Evolutionary conservation across 73 alveolate genomes (phyloP).

Genomic region (Uronychia setigera): DNA sequence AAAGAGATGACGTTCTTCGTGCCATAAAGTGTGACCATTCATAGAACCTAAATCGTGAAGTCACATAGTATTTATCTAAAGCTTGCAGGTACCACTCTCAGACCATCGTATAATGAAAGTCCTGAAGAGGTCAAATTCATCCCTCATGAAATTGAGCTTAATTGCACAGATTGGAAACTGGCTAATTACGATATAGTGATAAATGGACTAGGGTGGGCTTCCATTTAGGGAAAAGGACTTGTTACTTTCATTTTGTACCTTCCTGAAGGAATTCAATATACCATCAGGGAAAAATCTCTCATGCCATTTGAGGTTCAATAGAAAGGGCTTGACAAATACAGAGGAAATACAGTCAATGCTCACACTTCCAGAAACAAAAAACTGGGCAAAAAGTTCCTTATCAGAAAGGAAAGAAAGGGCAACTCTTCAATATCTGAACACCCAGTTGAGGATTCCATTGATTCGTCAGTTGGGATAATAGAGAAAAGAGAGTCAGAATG

Average conservation of each 20-base stretch:
- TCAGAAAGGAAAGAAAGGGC: constrained; percentile 1
- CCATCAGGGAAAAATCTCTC: constrained; percentile 45
- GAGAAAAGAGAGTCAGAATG: no score
- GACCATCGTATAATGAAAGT: constrained; percentile 56
- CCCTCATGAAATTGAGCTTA: constrained; percentile 41
- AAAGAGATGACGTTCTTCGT: constrained; percentile 56
- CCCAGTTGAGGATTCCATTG: no score
- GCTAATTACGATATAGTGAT: constrained; percentile 65
- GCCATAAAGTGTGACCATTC: constrained; percentile 63
- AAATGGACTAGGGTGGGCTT: constrained; percentile 74
- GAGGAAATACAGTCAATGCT: constrained; percentile 65
- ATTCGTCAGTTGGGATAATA: no score
- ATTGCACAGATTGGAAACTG: constrained; percentile 24
- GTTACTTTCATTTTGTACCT: constrained; percentile 34
- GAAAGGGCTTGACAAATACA: constrained; percentile 44
- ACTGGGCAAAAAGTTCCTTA: constrained; percentile 24
- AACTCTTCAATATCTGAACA: no score
- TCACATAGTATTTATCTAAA: constrained; percentile 49
- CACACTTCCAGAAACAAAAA: constrained; percentile 29
- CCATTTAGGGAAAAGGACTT: constrained; percentile 59
- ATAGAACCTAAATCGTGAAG: constrained; percentile 49
- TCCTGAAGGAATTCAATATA: constrained; percentile 49
- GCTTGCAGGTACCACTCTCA: constrained; percentile 61
- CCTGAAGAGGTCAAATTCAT: constrained; percentile 44
- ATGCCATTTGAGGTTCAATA: constrained; percentile 62